A percentile compares a stretch with the other conserved stretches of the same genome.
These are phyloP conservation scores for Phaseolus coccineus DNA, from an alignment of 331 rosid species.

Conservation along the genomic window DNA sequence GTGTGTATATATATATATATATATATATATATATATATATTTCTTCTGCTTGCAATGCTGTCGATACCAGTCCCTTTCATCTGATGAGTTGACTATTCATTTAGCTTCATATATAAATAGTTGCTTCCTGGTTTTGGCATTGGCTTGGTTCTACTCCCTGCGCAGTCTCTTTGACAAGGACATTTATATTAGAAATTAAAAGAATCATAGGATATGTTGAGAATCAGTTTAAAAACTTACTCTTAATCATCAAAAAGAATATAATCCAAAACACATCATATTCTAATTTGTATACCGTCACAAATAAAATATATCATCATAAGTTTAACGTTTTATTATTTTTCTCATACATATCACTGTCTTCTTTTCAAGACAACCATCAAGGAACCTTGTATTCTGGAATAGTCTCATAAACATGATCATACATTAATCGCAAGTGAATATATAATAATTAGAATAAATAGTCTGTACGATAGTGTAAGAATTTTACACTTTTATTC, in stretches of 20 bases:
- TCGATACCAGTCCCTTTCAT: background rate
- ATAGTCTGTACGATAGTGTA: too few relatives aligned
- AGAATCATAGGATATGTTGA: too few relatives aligned
- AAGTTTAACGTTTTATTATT: too few relatives aligned
- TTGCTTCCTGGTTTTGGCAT: background rate
- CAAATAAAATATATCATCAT: too few relatives aligned
- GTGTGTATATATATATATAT: too few relatives aligned
- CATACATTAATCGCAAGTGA: background rate
- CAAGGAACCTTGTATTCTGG: background rate
- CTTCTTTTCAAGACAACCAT: background rate
- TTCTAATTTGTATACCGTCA: too few relatives aligned
- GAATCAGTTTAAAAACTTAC: too few relatives aligned
- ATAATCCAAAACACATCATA: too few relatives aligned
- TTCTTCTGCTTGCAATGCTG: background rate
- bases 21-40: background rate
- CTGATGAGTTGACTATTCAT: background rate
- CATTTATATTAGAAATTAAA: background rate
- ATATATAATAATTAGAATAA: too few relatives aligned
- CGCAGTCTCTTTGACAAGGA: background rate
- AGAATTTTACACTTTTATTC: too few relatives aligned
- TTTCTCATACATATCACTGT: background rate
- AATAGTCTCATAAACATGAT: too few relatives aligned
- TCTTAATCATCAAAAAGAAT: too few relatives aligned
- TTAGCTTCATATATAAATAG: conserved; percentile 7
- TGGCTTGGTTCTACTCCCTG: background rate